Base-by-base conservation (phyloP, 352 stramenopile species). In the Phytopythium mirpurense region DNA sequence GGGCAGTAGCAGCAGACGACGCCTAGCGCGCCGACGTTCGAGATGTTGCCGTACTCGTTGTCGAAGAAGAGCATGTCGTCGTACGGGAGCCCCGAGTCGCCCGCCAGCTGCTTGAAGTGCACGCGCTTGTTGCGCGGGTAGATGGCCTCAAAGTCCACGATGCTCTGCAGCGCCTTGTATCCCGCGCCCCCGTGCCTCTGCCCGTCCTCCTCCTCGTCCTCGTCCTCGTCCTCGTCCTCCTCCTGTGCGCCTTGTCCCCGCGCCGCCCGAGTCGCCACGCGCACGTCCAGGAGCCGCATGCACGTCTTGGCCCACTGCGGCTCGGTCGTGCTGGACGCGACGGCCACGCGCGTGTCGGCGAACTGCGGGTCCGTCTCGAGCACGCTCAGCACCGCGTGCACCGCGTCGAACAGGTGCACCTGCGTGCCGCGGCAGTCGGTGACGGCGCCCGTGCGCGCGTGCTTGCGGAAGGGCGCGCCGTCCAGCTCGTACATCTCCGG, bases 11-110 rank as follows among this genome's bases (percentile, higher is more conserved):
- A 77, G 23, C 83, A 90, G 16, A 81, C 78, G 18, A 96, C 85
- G 12, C 85, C 85, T 5, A 96, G 56, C 21, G 58, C 50, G 19
- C 70, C 57, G 24, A 96, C 77, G 51, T 88, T 67, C 19, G 60
- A 44, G 45, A 90, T 86, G 67, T 96, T 96, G 57, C 79, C 72
- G 34, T 72, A 75, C 64, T 96, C 85, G 57, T 96, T 96, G 73
- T 98, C 95, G 67, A 98, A 98, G 72, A 98, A 98, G 34, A 98
- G 74, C 95, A 98, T 98, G 54, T 95, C 78, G 66, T 96, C 77
- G 64, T 97, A 98, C 24, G 67, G 65, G 45, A 98, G 81, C 31
- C 82, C 78, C 38, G 88, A 98, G n/a, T 89, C 38, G 45, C 96
- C 78, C 51, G 87, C 72, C 29, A 98, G 63, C 52, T 91, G 73